Evolutionary conservation across 2,329 filamentous ascomycete genomes (phyloP).

Genomic region (Dendrostoma leiphaemia): DNA sequence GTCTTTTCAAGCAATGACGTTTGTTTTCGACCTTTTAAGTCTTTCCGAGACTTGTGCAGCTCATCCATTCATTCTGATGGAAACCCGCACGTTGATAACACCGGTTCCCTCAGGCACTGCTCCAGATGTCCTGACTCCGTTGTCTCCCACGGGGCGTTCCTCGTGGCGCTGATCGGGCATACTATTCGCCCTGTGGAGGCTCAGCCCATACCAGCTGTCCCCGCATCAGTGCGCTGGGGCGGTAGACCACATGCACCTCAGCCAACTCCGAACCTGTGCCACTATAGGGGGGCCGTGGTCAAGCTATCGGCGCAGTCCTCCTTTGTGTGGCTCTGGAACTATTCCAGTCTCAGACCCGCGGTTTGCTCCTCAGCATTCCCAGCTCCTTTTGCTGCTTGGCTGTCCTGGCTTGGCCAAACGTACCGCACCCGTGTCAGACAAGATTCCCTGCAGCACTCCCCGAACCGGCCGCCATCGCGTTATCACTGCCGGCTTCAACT

Average conservation of each 20-base stretch:
- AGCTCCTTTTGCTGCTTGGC: too few species aligned
- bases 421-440: slow-evolving; percentile 7
- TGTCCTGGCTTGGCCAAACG: background rate
- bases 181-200: slow-evolving; percentile 7
- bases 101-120: background rate
- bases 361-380: background rate
- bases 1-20: background rate
- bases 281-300: background rate
- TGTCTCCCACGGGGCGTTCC: slow-evolving; percentile 2
- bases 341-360: slow-evolving; percentile 3
- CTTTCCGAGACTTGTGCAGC: background rate
- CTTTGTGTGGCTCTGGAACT: slow-evolving; percentile 7
- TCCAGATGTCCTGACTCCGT: slow-evolving; percentile 11
- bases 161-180: slow-evolving; percentile 10
- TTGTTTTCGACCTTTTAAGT: background rate
- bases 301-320: background rate
- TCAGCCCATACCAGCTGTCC: slow-evolving; percentile 6
- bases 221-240: slow-evolving; percentile 2
- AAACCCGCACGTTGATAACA: slow-evolving; percentile 1
- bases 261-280: background rate
- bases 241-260: background rate
- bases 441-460: background rate
- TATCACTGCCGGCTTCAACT: slow-evolving; percentile 11
- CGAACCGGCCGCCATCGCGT: slow-evolving; percentile 8
- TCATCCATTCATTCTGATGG: background rate